A percentile compares a stretch with the other conserved stretches of the same genome.
phyloP scores from a whole-genome alignment of 495 filamentous ascomycete genomes.

The Penicillium simplicissimum region DNA sequence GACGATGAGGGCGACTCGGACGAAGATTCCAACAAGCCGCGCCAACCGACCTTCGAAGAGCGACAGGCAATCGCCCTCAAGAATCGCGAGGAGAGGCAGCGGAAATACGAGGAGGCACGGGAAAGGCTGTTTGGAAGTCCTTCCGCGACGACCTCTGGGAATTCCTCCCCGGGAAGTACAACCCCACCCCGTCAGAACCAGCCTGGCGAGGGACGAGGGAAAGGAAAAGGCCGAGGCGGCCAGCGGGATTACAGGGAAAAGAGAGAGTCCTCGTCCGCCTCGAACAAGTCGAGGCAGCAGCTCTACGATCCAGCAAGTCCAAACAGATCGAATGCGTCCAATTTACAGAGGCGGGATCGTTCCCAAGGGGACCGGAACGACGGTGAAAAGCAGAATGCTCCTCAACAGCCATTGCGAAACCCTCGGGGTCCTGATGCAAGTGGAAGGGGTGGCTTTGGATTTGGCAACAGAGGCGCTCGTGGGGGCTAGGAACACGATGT shows the following conservation, averaged over 20 bases:
- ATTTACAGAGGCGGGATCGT: constrained; percentile 53
- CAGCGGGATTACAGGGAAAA: constrained; percentile 44
- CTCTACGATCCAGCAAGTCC: constrained; percentile 77
- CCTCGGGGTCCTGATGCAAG: constrained; percentile 76
- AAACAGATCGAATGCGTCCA: constrained; percentile 56
- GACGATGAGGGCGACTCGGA: constrained; percentile 68
- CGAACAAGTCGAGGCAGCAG: constrained; percentile 49
- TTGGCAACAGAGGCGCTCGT: constrained; percentile 51
- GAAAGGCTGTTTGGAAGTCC: constrained; percentile 78
- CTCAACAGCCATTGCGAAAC: constrained; percentile 60
- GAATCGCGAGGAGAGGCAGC: constrained; percentile 84
- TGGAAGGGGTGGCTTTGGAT: constrained; percentile 73
- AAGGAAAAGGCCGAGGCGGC: constrained; percentile 42
- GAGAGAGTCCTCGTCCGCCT: constrained; percentile 49
- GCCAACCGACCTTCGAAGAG: constrained; percentile 68
- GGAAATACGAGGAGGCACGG: constrained; percentile 80
- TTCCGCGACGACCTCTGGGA: constrained; percentile 46
- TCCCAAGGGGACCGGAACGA: constrained; percentile 36
- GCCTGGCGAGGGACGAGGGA: constrained; percentile 37
- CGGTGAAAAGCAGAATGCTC: constrained; percentile 46
- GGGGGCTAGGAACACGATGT: constrained; percentile 30
- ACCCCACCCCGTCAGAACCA: constrained; percentile 60
- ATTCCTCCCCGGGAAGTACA: constrained; percentile 59
- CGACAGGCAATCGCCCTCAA: constrained; percentile 68
- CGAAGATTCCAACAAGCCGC: constrained; percentile 56